Evolutionary conservation across 1,139 yeast genomes (phyloP), one percentile per base, ranked within the genome.

Genomic region (Sugiyamaella novakii): DNA sequence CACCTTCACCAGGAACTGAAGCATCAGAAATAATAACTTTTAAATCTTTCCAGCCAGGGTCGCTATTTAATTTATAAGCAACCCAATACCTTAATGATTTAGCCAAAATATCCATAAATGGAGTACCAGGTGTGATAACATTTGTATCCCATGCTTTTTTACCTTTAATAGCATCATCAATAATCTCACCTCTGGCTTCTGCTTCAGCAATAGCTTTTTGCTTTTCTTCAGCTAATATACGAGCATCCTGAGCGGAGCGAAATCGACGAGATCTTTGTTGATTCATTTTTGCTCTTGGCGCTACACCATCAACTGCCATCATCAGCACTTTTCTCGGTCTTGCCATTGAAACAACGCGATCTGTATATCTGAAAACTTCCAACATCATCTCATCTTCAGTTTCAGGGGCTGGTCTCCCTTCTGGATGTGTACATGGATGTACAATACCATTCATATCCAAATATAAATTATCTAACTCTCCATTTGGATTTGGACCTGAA

Each of bases 1-100:
- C 98, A 66, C 99, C 99, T 76, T 94, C 98, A 56, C 99, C 99
- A 2, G 99, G 99, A n/a, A 89, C 98, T 58, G 92, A 92, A 57
- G 95, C 97, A 47, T 96, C 99, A 50, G 95, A 86, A 55, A 94
- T 80, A 33, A 94, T 79, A 50, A 94, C 83, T 58, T 89, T 80
- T 56, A 88, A 75, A 54, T 83, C 79, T 58, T 88, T 86, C 98
- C 98, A 94, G 48, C 85, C 88, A 4, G 95, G 81, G 63, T 94
- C 98, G 41, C 84, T 83, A 35, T 95, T 81, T 45, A 92, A 81
- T 68, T 94, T 94, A 65, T 87, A 88, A 59, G 91, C 92, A 50
- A 91, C 84, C 77, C 91, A 94, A 67, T 89, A 94, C 58, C 92
- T 82, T 63, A 94, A 75, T 57, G 91, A 84, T 50, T 76, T 77